Evolutionary conservation across 2,329 filamentous ascomycete species (phyloP).

Genomic region (Amphichorda felina): DNA sequence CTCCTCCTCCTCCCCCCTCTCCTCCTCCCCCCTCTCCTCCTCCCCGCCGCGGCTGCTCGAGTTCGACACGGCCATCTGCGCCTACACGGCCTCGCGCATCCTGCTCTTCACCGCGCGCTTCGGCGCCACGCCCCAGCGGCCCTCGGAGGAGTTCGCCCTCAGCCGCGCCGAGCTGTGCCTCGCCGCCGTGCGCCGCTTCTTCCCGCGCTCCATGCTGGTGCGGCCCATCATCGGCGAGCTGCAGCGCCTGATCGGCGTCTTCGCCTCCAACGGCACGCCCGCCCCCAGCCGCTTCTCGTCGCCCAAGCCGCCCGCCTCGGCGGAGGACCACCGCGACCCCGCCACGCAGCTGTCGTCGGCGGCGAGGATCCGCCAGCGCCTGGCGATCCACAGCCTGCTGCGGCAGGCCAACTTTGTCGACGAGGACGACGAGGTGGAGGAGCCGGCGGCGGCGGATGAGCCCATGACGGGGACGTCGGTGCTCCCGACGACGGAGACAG

Average conservation of each 20-base stretch:
- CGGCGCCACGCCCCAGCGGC: slow-evolving; percentile 4
- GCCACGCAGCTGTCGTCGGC: slow-evolving; percentile 3
- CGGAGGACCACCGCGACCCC: slow-evolving; percentile 10
- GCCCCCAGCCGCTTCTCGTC: slow-evolving; percentile 13
- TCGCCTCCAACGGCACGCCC: slow-evolving; percentile 6
- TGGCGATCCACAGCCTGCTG: slow-evolving; percentile 17
- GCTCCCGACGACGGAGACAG: not conserved
- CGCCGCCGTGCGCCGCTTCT: slow-evolving; percentile 12
- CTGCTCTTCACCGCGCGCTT: slow-evolving; percentile 12
- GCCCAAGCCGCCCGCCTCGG: slow-evolving; percentile 11
- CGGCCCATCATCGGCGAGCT: slow-evolving; percentile 15
- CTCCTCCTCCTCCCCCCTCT: too few species aligned
- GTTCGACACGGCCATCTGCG: slow-evolving; percentile 9
- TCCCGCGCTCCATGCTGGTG: slow-evolving; percentile 11
- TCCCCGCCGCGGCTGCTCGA: slow-evolving; percentile 10
- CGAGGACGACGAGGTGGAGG: slow-evolving; percentile 7
- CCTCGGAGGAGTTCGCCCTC: slow-evolving; percentile 11
- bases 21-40: too few species aligned
- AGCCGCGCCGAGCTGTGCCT: slow-evolving; percentile 14
- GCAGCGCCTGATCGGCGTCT: slow-evolving; percentile 8
- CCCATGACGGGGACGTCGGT: too few species aligned
- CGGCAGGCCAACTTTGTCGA: slow-evolving; percentile 13
- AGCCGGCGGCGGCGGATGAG: not conserved
- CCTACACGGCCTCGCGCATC: slow-evolving; percentile 2
- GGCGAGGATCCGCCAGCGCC: slow-evolving; percentile 8